Conservation (phyloP, 352 stramenopile species). For the Phytophthora pseudosyringae region DNA sequence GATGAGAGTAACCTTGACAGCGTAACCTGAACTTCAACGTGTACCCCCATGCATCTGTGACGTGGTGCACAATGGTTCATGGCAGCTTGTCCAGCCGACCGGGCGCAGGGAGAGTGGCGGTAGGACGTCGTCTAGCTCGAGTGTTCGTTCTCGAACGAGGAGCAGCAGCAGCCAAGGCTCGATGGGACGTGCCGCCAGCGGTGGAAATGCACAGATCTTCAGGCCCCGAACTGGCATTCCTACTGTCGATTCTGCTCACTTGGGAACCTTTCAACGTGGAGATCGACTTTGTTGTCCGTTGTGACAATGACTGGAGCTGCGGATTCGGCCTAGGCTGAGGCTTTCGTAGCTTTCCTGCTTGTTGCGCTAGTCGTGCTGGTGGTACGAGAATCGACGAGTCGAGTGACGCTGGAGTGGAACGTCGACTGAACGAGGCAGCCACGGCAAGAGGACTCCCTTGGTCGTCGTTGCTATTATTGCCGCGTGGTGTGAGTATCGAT, state of each 20-base stretch:
- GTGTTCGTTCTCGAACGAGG: neutral
- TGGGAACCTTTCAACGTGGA: neutral
- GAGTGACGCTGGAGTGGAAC: neutral
- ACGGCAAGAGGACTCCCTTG: neutral
- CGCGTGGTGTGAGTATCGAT: neutral
- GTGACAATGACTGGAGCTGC: slow-evolving; percentile 21
- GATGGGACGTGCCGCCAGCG: slow-evolving; percentile 7
- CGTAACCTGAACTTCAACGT: slow-evolving; percentile 35
- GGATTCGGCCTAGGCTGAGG: slow-evolving; percentile 15
- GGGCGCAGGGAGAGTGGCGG: neutral
- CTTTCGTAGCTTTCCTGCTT: slow-evolving; percentile 15
- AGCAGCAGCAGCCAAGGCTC: neutral
- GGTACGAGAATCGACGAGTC: neutral
- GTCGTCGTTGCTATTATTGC: slow-evolving; percentile 2
- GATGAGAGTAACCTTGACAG: neutral
- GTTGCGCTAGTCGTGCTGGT: neutral
- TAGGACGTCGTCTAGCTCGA: slow-evolving; percentile 5
- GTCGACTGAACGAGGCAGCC: neutral
- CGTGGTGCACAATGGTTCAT: slow-evolving; percentile 9
- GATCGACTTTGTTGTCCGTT: slow-evolving; percentile 1
- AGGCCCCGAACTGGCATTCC: neutral
- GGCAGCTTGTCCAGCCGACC: slow-evolving; percentile 19
- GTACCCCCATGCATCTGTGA: slow-evolving; percentile 26
- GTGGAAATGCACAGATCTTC: slow-evolving; percentile 25
- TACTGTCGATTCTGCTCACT: neutral